Conservation (phyloP, 1,284 basidiomycete species). For the Peniophora sp. region DNA sequence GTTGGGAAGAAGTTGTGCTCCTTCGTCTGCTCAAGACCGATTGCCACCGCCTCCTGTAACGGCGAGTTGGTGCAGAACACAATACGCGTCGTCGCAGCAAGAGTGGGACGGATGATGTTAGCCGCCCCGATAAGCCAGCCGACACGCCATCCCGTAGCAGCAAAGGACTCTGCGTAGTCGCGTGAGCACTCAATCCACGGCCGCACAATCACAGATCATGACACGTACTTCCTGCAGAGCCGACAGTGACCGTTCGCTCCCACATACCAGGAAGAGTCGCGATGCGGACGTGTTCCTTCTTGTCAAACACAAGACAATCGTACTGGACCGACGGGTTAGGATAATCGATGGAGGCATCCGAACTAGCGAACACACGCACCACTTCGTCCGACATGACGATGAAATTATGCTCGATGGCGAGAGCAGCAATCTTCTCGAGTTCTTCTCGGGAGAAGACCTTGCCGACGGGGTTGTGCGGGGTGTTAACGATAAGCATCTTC, state of each 20-base stretch:
- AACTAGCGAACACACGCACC: slow-evolving; percentile 36
- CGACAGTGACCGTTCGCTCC: slow-evolving; percentile 85
- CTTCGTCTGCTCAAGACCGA: slow-evolving; percentile 73
- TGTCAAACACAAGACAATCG: slow-evolving; percentile 89
- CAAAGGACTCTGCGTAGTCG: slow-evolving; percentile 76
- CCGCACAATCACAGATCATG: not conserved
- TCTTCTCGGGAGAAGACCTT: slow-evolving; percentile 89
- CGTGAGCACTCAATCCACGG: slow-evolving; percentile 1
- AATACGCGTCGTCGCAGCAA: slow-evolving; percentile 89
- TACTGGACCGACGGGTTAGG: slow-evolving; percentile 45
- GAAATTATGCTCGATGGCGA: slow-evolving; percentile 91
- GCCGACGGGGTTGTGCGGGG: slow-evolving; percentile 93
- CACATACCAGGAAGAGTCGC: slow-evolving; percentile 96
- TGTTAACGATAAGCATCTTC: slow-evolving; percentile 92
- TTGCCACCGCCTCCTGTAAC: slow-evolving; percentile 86
- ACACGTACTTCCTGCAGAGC: slow-evolving; percentile 68
- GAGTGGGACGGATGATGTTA: slow-evolving; percentile 77
- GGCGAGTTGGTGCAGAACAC: slow-evolving; percentile 93
- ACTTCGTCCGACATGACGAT: slow-evolving; percentile 96
- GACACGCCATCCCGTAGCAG: slow-evolving; percentile 96
- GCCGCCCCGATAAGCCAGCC: slow-evolving; percentile 92
- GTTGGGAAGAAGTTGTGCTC: slow-evolving; percentile 74
- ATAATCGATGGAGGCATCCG: not conserved
- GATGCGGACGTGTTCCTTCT: slow-evolving; percentile 84
- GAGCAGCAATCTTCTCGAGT: slow-evolving; percentile 74